These are phyloP conservation scores for Medicago truncatula DNA, from an alignment of 306 rosid genomes.

Conservation along the genomic window MtrunA17r5.0-ANR NC_053045.1:62483001-62483500, in stretches of 20 bases:
- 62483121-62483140: neutral
- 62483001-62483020: too few relatives aligned
- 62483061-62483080: neutral
- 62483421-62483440: neutral
- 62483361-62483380: conserved; percentile 66
- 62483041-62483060: too few relatives aligned
- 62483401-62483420: neutral
- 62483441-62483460: neutral
- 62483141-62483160: neutral
- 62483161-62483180: too few relatives aligned
- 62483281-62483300: conserved; percentile 77
- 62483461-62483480: neutral
- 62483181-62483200: too few relatives aligned
- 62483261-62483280: conserved; percentile 79
- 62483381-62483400: conserved; percentile 53
- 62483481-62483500: neutral
- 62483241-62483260: conserved; percentile 74
- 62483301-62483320: conserved; percentile 37
- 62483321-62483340: conserved; percentile 15
- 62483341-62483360: conserved; percentile 19
- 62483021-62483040: too few relatives aligned
- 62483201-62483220: too few relatives aligned
- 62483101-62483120: neutral
- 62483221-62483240: conserved; percentile 79
- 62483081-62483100: conserved; percentile 9